A percentile compares a stretch with the other conserved stretches of the same genome.
Evolutionary conservation across 2,329 filamentous ascomycete genomes (phyloP).

Genomic region (Coniella vitis): DNA sequence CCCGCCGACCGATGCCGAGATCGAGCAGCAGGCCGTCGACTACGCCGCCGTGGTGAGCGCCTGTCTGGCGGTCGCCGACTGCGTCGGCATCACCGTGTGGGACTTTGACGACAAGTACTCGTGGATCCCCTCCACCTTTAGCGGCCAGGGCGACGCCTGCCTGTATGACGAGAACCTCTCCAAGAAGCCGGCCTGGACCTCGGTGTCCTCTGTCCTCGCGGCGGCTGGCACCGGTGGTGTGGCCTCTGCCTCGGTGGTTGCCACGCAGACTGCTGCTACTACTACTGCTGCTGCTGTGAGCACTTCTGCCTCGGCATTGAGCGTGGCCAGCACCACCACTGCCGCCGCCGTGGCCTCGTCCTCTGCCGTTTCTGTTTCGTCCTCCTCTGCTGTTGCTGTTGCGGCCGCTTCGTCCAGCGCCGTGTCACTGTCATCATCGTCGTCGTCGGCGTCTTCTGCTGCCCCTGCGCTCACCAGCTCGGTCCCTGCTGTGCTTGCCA

Average conservation of each 20-base stretch:
- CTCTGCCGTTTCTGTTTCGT: not conserved
- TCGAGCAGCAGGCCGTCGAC: constrained; percentile 39
- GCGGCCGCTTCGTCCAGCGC: not conserved
- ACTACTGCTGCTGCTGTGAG: not conserved
- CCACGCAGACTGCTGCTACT: not conserved
- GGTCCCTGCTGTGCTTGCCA: not conserved
- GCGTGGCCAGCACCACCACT: not conserved
- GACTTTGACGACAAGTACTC: constrained; percentile 35
- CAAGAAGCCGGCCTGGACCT: constrained; percentile 33
- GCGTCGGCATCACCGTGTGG: constrained; percentile 38
- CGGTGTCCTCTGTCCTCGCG: constrained; percentile 30
- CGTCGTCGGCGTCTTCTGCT: not conserved
- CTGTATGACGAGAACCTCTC: constrained; percentile 30
- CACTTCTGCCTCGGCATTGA: not conserved
- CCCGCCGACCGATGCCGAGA: constrained; percentile 32
- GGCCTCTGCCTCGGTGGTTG: not conserved
- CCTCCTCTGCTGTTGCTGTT: not conserved
- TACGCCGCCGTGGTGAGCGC: constrained; percentile 33
- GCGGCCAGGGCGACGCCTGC: constrained; percentile 30
- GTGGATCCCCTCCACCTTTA: constrained; percentile 33
- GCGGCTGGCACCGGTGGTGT: constrained; percentile 21
- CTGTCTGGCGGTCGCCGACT: constrained; percentile 28
- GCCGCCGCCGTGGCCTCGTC: not conserved
- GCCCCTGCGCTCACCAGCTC: not conserved
- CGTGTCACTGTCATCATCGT: not conserved